Evolutionary conservation across 805 yeast species (phyloP).

Genomic region (Wickerhamiella cacticola): DNA sequence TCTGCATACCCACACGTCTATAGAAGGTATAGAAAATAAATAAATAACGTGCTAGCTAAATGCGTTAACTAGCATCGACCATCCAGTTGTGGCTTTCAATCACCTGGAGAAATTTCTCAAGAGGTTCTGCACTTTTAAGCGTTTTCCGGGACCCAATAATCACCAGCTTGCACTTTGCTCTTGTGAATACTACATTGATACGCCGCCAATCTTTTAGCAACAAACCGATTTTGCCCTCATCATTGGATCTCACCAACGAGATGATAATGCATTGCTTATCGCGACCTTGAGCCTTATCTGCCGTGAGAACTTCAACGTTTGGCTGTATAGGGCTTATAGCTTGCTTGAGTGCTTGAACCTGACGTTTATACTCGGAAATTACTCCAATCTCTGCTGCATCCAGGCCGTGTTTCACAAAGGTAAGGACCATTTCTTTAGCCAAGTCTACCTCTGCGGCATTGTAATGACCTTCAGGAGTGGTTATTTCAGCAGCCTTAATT

Average conservation of each 20-base stretch:
- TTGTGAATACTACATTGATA: conserved; percentile 84
- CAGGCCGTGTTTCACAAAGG: conserved; percentile 33
- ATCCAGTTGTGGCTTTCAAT: conserved; percentile 52
- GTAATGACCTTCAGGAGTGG: conserved; percentile 47
- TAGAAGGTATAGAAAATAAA: not conserved
- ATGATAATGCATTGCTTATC: conserved; percentile 87
- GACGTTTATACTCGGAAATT: conserved; percentile 82
- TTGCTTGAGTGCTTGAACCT: conserved; percentile 40
- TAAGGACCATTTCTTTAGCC: conserved; percentile 46
- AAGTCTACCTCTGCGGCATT: conserved; percentile 63
- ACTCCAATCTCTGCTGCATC: conserved; percentile 55
- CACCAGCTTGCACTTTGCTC: conserved; percentile 74
- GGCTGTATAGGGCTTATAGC: conserved; percentile 18
- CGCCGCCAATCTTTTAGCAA: conserved; percentile 81
- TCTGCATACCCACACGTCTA: too few species aligned
- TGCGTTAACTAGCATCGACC: conserved; percentile 27
- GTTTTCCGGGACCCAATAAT: conserved; percentile 70
- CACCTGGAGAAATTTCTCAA: conserved; percentile 49
- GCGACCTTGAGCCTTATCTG: conserved; percentile 92
- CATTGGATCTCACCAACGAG: conserved; percentile 77
- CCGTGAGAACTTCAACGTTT: conserved; percentile 70
- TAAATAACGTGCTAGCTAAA: conserved; percentile 2
- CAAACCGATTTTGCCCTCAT: conserved; percentile 54
- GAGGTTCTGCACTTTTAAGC: conserved; percentile 38
- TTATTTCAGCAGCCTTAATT: conserved; percentile 38